phyloP scores from a whole-genome alignment of 2,329 filamentous ascomycete genomes.

The Chrysosporium keratinophilum region DNA sequence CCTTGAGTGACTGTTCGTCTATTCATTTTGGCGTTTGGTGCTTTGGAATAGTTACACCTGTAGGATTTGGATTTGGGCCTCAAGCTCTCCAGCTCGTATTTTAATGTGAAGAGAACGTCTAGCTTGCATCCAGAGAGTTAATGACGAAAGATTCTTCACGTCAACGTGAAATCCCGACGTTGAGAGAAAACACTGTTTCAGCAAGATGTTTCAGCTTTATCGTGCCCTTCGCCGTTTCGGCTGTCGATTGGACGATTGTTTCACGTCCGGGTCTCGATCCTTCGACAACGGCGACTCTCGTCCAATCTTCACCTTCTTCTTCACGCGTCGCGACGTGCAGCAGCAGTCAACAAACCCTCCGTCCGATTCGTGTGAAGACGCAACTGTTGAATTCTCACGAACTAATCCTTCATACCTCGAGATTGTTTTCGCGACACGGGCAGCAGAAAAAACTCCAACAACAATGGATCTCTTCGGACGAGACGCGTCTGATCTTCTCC shows the following conservation, averaged over 20 bases:
- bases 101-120: neutral
- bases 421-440: neutral
- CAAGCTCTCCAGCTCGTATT: neutral
- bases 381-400: too few species aligned
- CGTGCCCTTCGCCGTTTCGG: neutral
- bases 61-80: neutral
- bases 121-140: neutral
- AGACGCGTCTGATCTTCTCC: conserved; percentile 1
- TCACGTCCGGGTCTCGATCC: neutral
- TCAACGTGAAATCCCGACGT: neutral
- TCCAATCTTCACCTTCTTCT: neutral
- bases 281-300: too few species aligned
- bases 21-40: neutral
- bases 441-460: neutral
- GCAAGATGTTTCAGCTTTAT: neutral
- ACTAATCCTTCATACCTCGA: neutral
- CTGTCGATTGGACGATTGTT: neutral
- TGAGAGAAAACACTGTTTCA: neutral
- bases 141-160: neutral
- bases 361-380: too few species aligned
- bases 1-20: neutral
- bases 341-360: too few species aligned
- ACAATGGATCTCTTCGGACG: neutral
- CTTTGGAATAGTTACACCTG: neutral
- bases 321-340: neutral